These are phyloP conservation scores for Fomitopsis palustris DNA, from an alignment of 1,284 basidiomycete species.

Conservation along the genomic window DNA sequence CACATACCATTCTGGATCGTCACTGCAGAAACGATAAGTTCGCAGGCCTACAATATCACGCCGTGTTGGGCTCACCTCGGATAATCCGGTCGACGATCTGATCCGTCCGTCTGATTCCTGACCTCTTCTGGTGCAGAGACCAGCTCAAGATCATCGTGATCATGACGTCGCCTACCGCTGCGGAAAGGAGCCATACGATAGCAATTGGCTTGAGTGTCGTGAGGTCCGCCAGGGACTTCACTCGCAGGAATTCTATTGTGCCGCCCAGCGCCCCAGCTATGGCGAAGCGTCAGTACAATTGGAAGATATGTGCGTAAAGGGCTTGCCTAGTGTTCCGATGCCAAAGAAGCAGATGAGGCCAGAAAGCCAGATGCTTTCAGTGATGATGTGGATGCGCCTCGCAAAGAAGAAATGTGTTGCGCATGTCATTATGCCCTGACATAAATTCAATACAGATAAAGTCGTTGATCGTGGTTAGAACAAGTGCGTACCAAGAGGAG, in stretches of 20 bases:
- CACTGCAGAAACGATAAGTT: background rate
- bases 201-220: background rate
- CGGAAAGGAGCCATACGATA: background rate
- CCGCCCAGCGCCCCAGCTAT: background rate
- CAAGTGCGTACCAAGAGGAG: background rate
- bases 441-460: background rate
- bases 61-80: background rate
- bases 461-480: too few relatives aligned
- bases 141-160: conserved; percentile 5
- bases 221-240: background rate
- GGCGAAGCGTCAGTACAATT: background rate
- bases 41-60: background rate
- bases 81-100: conserved; percentile 4
- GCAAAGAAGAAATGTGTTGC: conserved; percentile 6
- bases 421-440: background rate
- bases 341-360: background rate
- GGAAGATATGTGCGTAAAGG: too few relatives aligned
- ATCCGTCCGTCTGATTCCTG: conserved; percentile 3
- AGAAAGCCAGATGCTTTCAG: background rate
- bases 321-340: background rate
- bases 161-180: background rate
- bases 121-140: conserved; percentile 2
- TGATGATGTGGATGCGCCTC: conserved; percentile 3
- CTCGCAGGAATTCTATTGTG: background rate
- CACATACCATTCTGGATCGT: conserved; percentile 4